These are phyloP conservation scores for Neurospora sp. DNA, from an alignment of 2,329 filamentous ascomycete genomes.

Conservation along the genomic window DNA sequence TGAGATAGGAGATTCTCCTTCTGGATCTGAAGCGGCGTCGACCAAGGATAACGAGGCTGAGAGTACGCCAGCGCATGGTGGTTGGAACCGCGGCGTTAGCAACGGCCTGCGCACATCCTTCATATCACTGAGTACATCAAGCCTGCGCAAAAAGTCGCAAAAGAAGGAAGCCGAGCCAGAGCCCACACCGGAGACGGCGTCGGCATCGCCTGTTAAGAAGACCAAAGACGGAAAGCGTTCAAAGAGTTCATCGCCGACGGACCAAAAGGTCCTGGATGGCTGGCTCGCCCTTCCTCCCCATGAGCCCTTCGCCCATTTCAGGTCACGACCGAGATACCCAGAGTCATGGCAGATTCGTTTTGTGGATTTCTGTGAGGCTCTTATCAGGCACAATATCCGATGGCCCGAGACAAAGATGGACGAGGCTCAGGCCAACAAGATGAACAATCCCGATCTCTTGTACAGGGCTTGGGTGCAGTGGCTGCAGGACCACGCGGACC, in stretches of 20 bases:
- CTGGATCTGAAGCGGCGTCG: conserved; percentile 1
- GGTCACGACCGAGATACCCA: background rate
- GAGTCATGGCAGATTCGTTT: conserved; percentile 11
- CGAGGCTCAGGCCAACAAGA: background rate
- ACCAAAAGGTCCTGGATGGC: background rate
- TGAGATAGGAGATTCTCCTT: conserved; percentile 22
- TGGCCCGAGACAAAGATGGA: background rate
- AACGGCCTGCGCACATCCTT: conserved; percentile 21
- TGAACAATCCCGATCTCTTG: conserved; percentile 10
- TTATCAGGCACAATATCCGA: conserved; percentile 4
- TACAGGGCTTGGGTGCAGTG: conserved; percentile 11
- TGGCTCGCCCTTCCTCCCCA: conserved; percentile 6
- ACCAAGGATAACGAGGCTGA: conserved; percentile 5
- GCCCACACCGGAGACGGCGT: background rate
- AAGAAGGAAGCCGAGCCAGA: background rate
- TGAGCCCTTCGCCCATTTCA: conserved; percentile 1
- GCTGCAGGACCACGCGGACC: conserved; percentile 4
- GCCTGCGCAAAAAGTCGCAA: background rate
- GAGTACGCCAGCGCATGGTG: conserved; percentile 5
- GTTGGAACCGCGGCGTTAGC: conserved; percentile 22
- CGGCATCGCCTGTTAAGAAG: background rate
- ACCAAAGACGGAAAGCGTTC: background rate
- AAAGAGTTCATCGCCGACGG: background rate
- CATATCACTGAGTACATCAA: background rate
- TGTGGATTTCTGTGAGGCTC: conserved; percentile 6